phyloP scores from a whole-genome alignment of 352 stramenopile genomes.

The Phytophthora agathidicida region DNA sequence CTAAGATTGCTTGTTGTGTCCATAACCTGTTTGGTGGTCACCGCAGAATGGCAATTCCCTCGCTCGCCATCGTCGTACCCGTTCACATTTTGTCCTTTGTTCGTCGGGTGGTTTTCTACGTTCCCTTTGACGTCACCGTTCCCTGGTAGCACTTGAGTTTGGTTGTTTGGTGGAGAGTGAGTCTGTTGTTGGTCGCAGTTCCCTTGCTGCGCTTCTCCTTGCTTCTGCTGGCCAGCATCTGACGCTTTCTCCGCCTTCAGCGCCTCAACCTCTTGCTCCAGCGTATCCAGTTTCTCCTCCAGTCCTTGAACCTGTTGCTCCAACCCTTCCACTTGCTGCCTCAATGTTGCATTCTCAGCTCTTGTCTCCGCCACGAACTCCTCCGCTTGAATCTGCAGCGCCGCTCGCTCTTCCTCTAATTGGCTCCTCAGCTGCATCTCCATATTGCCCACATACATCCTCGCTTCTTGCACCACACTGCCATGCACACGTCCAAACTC shows the following conservation, averaged over 20 bases:
- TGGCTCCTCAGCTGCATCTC: constrained; percentile 58
- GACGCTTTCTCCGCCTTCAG: constrained; percentile 13
- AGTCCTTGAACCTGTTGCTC: constrained; percentile 33
- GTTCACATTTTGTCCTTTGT: constrained; percentile 2
- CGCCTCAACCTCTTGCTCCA: constrained; percentile 21
- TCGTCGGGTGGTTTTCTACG: not conserved
- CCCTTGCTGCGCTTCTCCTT: constrained; percentile 4
- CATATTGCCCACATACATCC: constrained; percentile 65
- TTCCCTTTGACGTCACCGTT: not conserved
- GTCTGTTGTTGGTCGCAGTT: constrained; percentile 12
- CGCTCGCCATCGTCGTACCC: not conserved
- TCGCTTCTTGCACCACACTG: constrained; percentile 68
- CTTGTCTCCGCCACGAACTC: constrained; percentile 56
- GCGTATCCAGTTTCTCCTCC: constrained; percentile 21
- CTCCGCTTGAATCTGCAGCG: constrained; percentile 54
- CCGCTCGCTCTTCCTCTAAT: constrained; percentile 52
- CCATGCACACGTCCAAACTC: constrained; percentile 79
- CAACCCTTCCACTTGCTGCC: constrained; percentile 27
- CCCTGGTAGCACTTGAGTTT: constrained; percentile 14
- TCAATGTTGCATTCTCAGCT: constrained; percentile 47
- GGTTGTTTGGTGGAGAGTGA: constrained; percentile 16
- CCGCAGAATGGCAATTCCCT: not conserved
- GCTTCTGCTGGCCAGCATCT: not conserved
- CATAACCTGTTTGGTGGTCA: constrained; percentile 2
- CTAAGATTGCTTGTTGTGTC: not conserved